Evolutionary conservation across 2,329 filamentous ascomycete genomes (phyloP).

Genomic region (Trichoderma atroviride): DNA sequence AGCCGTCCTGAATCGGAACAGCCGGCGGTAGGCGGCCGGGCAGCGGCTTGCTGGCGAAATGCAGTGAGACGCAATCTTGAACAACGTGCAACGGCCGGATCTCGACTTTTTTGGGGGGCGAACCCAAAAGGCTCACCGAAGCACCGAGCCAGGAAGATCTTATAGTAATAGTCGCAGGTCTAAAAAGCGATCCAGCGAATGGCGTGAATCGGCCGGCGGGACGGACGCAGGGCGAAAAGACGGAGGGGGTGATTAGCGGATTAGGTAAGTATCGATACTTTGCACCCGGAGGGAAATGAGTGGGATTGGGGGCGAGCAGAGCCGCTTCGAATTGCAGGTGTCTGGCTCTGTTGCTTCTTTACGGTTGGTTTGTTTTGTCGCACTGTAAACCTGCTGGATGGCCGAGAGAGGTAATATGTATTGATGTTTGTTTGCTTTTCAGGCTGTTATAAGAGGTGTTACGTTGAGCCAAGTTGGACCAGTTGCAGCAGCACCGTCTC

Average conservation of each 20-base stretch:
- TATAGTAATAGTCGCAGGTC: slow-evolving; percentile 8
- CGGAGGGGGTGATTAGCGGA: slow-evolving; percentile 13
- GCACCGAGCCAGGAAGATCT: slow-evolving; percentile 5
- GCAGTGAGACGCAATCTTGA: slow-evolving; percentile 9
- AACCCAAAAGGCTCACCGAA: slow-evolving; percentile 25
- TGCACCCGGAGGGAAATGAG: too few species aligned
- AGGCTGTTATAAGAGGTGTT: background rate
- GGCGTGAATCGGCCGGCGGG: slow-evolving; percentile 8
- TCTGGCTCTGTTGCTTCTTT: background rate
- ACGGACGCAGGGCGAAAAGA: slow-evolving; percentile 14
- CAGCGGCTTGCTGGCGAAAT: slow-evolving; percentile 3
- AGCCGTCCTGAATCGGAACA: slow-evolving; percentile 12
- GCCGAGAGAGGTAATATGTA: background rate
- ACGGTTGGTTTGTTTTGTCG: too few species aligned
- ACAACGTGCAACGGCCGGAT: slow-evolving; percentile 17
- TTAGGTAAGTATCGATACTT: background rate
- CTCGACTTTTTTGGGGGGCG: background rate
- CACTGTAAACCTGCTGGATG: too few species aligned
- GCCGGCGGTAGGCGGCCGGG: slow-evolving; percentile 17
- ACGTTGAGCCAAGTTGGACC: background rate
- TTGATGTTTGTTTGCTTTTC: background rate
- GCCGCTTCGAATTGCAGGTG: background rate
- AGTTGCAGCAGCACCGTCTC: background rate
- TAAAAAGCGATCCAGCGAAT: background rate
- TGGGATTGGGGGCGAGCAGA: too few species aligned